These are phyloP conservation scores for Porodaedalea pini DNA, from an alignment of 1,284 basidiomycete species.

Conservation along the genomic window DNA sequence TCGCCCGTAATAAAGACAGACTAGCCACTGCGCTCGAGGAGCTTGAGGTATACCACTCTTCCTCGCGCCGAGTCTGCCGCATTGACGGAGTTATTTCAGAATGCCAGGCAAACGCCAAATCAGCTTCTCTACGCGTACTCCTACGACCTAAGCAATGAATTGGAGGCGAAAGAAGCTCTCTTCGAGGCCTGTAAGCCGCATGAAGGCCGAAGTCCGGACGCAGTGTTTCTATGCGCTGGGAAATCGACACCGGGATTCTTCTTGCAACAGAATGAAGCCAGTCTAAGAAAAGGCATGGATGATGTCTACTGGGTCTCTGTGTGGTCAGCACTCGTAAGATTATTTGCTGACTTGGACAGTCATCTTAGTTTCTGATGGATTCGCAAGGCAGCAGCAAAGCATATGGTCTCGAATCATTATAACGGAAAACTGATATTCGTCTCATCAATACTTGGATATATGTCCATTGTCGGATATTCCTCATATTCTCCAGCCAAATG, in stretches of 20 bases:
- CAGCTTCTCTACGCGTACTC: slow-evolving; percentile 47
- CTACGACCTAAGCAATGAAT: slow-evolving; percentile 51
- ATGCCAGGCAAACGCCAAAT: slow-evolving; percentile 52
- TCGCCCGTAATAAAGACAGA: slow-evolving; percentile 65
- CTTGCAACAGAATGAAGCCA: slow-evolving; percentile 58
- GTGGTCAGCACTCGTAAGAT: slow-evolving; percentile 72
- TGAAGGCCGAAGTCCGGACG: slow-evolving; percentile 55
- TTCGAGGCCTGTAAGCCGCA: slow-evolving; percentile 27
- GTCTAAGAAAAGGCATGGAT: slow-evolving; percentile 59
- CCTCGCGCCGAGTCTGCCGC: slow-evolving; percentile 30
- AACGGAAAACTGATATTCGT: slow-evolving; percentile 78
- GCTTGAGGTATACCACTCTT: slow-evolving; percentile 51
- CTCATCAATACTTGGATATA: slow-evolving; percentile 77
- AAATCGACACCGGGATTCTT: slow-evolving; percentile 67
- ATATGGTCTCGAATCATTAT: slow-evolving; percentile 61
- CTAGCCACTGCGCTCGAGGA: slow-evolving; percentile 56
- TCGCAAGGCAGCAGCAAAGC: slow-evolving; percentile 60
- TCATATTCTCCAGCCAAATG: slow-evolving; percentile 88
- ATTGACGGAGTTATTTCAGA: slow-evolving; percentile 35
- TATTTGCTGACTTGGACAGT: not conserved
- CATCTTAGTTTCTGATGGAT: not conserved
- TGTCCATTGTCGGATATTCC: slow-evolving; percentile 81
- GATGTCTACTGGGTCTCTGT: slow-evolving; percentile 69
- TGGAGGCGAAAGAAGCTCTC: slow-evolving; percentile 56
- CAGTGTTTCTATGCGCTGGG: slow-evolving; percentile 78